A percentile compares a stretch with the other conserved stretches of the same genome.
phyloP scores from a whole-genome alignment of 2,329 filamentous ascomycete genomes.

The Arthrobotrys megalospora region DNA sequence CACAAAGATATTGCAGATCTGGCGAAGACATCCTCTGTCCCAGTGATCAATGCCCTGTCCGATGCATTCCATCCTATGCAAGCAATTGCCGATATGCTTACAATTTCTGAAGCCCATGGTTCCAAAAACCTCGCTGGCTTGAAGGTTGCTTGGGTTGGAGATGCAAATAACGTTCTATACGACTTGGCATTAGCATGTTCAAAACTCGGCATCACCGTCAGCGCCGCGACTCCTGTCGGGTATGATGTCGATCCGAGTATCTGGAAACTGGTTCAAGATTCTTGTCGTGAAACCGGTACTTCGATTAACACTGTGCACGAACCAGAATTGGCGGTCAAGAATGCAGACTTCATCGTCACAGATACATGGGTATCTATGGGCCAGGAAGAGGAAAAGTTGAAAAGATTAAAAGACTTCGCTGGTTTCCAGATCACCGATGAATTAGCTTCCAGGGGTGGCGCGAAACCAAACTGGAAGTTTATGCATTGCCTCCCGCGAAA shows the following conservation, averaged over 20 bases:
- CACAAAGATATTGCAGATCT: constrained; percentile 82
- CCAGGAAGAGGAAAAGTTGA: constrained; percentile 86
- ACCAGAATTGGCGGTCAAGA: constrained; percentile 86
- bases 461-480: constrained; percentile 92
- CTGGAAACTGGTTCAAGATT: constrained; percentile 69
- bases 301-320: constrained; percentile 69
- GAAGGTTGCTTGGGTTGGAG: constrained; percentile 95
- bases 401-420: constrained; percentile 83
- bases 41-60: constrained; percentile 89
- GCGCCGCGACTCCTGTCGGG: constrained; percentile 87
- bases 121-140: constrained; percentile 67
- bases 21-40: constrained; percentile 81
- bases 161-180: constrained; percentile 97
- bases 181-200: constrained; percentile 89
- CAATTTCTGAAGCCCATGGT: constrained; percentile 79
- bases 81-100: constrained; percentile 93
- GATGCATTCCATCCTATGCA: constrained; percentile 95
- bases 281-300: constrained; percentile 54
- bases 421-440: constrained; percentile 94
- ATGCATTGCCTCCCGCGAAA: constrained; percentile 98
- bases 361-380: constrained; percentile 99
- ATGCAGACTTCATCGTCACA: constrained; percentile 91
- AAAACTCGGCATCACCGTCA: constrained; percentile 88
- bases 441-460: constrained; percentile 85
- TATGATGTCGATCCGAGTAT: constrained; percentile 86